Evolutionary conservation across 2,329 filamentous ascomycete species (phyloP), one percentile per base, ranked within the genome.

Genomic region (Trichoderma guizhouense): DNA sequence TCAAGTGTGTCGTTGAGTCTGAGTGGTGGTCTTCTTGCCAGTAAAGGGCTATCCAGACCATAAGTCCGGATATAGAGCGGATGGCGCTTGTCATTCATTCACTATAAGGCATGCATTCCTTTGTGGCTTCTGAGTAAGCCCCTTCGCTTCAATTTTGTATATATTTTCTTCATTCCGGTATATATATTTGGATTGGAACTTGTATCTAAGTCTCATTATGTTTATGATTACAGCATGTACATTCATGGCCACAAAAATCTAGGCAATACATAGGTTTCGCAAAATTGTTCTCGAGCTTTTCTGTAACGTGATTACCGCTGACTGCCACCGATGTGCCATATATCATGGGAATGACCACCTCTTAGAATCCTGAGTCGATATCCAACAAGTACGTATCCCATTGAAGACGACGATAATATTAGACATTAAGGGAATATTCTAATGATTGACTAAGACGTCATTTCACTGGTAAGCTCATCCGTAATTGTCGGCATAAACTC

Each of bases 21-120:
- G 63, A 73, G 28, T 77, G 75, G 75, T 77, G 74, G 74, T 73
- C 75, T 11, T 67, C 66, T 12, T 77, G 76, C 71, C 73, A 72
- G 65, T 74, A 72, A 67, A 24, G 9, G 32, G 21, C 9, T n/a
- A 34, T n/a, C 11, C 7, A 5, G 39, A 18, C 1, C 8, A 4
- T 18, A 18, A 15, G 8, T 18, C 30, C 3, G 36, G 15, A 64
- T 28, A 30, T 64, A 47, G 36, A 12, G 36, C 30, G 30, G 36
- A 28, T 32, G 30, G 30, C 30, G 30, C 30, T 32, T 32, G 30
- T 32, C 30, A 32, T 32, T 32, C 30, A 3, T 32, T 32, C 30
- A 32, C 30, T 32, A 32, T 32, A 32, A 32, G 30, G 30, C 30
- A 32, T 32, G 30, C 30, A 32, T 32, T 32, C 30, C 30, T 47